Evolutionary conservation across 2,329 filamentous ascomycete genomes (phyloP).

Genomic region (Talaromyces sp.): DNA sequence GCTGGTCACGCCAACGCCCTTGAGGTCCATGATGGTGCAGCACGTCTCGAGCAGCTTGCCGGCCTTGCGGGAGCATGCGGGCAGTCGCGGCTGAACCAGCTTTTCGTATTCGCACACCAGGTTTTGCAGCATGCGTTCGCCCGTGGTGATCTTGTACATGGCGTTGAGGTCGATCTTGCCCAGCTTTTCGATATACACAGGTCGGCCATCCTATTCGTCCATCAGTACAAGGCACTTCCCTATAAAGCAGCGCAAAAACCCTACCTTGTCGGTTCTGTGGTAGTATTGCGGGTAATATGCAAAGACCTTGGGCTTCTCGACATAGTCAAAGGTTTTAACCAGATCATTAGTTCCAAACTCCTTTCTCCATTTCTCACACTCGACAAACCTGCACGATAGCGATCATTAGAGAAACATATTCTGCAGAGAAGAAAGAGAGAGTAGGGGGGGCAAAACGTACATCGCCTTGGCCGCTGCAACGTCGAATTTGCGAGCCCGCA

Average conservation of each 20-base stretch:
- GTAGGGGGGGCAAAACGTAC: constrained; percentile 49
- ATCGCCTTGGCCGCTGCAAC: constrained; percentile 79
- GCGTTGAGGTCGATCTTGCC: constrained; percentile 85
- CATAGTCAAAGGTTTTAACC: constrained; percentile 76
- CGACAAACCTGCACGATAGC: constrained; percentile 67
- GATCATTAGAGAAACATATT: constrained; percentile 12
- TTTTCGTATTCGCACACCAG: constrained; percentile 98
- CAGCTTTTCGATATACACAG: constrained; percentile 93
- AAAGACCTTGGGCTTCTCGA: constrained; percentile 76
- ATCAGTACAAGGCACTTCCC: background rate
- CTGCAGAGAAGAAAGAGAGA: background rate
- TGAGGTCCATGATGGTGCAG: constrained; percentile 97
- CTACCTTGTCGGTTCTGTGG: constrained; percentile 67
- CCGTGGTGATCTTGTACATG: constrained; percentile 89
- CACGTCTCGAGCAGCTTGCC: constrained; percentile 91
- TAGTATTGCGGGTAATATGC: constrained; percentile 98
- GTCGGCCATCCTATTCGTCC: constrained; percentile 72
- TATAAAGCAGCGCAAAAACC: constrained; percentile 6
- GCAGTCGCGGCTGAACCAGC: constrained; percentile 84
- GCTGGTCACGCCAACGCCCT: constrained; percentile 81
- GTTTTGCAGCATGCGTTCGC: constrained; percentile 93
- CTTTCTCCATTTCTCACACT: constrained; percentile 86
- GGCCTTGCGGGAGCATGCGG: constrained; percentile 88
- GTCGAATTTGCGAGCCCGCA: constrained; percentile 93
- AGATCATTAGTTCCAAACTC: constrained; percentile 79